Conservation (phyloP, 768 basidiomycete species). For the Russula vinacea region DNA sequence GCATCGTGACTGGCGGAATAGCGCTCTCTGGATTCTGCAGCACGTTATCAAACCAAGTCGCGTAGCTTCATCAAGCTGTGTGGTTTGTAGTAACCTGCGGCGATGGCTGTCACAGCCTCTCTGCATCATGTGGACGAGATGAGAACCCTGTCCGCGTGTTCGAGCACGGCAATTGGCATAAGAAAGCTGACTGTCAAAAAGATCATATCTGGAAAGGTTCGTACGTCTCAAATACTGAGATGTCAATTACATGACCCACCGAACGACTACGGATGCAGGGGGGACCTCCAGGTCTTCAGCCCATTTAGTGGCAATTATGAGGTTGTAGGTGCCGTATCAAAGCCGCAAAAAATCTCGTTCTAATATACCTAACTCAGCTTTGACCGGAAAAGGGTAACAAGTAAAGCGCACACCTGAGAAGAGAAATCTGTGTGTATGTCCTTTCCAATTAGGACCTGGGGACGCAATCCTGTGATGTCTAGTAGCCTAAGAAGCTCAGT, state of each 20-base stretch:
- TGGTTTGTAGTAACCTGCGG: constrained; percentile 47
- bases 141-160: constrained; percentile 47
- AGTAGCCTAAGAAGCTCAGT: constrained; percentile 56
- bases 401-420: constrained; percentile 36
- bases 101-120: constrained; percentile 54
- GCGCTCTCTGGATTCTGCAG: constrained; percentile 39
- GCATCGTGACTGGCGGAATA: constrained; percentile 47
- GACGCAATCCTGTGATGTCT: constrained; percentile 55
- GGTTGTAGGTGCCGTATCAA: constrained; percentile 54
- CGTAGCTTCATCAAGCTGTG: constrained; percentile 42
- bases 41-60: constrained; percentile 51
- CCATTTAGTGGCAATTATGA: constrained; percentile 58
- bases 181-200: constrained; percentile 61
- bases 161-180: constrained; percentile 53
- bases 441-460: constrained; percentile 46
- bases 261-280: constrained; percentile 55
- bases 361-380: constrained; percentile 31
- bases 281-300: constrained; percentile 61
- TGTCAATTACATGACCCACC: constrained; percentile 42
- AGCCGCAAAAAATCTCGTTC: constrained; percentile 50
- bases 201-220: constrained; percentile 47
- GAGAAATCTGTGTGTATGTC: constrained; percentile 36
- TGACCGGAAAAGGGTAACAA: neutral
- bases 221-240: constrained; percentile 12
- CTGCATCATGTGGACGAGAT: constrained; percentile 63